Evolutionary conservation across 805 yeast species (phyloP).

Genomic region (Kuraishia cidri): DNA sequence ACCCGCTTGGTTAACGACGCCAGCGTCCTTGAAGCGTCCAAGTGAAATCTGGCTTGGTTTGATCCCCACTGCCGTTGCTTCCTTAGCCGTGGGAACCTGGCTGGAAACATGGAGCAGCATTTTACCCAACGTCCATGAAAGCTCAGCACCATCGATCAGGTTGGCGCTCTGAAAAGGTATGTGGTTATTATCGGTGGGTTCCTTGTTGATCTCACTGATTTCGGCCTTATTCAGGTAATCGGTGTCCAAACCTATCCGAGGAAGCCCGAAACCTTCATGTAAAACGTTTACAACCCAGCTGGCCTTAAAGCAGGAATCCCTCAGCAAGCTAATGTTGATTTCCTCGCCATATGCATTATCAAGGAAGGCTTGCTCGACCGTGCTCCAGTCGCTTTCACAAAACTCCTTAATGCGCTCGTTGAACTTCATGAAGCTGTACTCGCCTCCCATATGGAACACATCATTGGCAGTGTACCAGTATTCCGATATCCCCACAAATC

Average conservation of each 20-base stretch:
- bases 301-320: constrained; percentile 87
- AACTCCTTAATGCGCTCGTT: constrained; percentile 58
- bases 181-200: constrained; percentile 23
- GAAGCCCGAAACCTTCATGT: constrained; percentile 89
- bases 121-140: constrained; percentile 94
- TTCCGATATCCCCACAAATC: constrained; percentile 90
- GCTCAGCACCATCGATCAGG: constrained; percentile 71
- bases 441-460: constrained; percentile 82
- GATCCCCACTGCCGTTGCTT: constrained; percentile 22
- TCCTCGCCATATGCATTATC: constrained; percentile 49
- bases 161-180: constrained; percentile 79
- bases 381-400: constrained; percentile 71
- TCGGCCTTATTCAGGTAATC: constrained; percentile 15
- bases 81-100: constrained; percentile 26
- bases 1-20: too few relatives aligned
- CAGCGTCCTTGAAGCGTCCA: too few relatives aligned
- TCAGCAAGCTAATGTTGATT: constrained; percentile 46
- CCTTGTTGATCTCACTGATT: constrained; percentile 12
- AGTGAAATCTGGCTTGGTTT: constrained; percentile 20
- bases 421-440: constrained; percentile 67
- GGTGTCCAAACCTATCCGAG: constrained; percentile 53
- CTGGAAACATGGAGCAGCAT: constrained; percentile 78
- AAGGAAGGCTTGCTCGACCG: constrained; percentile 34
- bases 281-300: constrained; percentile 86
- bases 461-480: constrained; percentile 97